Conservation (phyloP, 768 basidiomycete species). For the Trametes meyenii region DNA sequence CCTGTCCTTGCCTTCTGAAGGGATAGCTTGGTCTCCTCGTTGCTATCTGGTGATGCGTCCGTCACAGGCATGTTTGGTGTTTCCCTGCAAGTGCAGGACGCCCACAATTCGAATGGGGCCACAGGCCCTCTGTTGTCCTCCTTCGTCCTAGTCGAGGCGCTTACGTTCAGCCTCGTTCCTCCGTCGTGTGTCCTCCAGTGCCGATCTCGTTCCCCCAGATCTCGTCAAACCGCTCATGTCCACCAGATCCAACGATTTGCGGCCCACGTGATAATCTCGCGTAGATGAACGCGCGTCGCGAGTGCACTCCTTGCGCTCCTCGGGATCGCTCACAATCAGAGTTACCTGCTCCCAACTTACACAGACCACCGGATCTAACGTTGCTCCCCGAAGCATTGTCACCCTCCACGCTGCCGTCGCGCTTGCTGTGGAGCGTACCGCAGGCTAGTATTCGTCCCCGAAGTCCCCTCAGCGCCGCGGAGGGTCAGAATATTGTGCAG, state of each 20-base stretch:
- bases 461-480: not conserved
- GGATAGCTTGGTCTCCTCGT: not conserved
- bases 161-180: slow-evolving; percentile 10
- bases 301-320: slow-evolving; percentile 4
- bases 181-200: slow-evolving; percentile 4
- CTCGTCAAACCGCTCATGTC: slow-evolving; percentile 5
- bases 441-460: not conserved
- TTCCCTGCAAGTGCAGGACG: not conserved
- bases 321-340: slow-evolving; percentile 18
- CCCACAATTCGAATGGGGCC: slow-evolving; percentile 11
- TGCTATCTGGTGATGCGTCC: slow-evolving; percentile 10
- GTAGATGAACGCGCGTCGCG: slow-evolving; percentile 12
- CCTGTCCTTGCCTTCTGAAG: slow-evolving; percentile 5
- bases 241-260: slow-evolving; percentile 11
- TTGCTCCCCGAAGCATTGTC: not conserved
- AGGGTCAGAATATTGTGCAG: slow-evolving; percentile 7
- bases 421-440: not conserved
- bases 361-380: slow-evolving; percentile 11
- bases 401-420: slow-evolving; percentile 9
- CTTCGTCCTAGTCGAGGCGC: slow-evolving; percentile 8
- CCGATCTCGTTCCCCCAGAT: slow-evolving; percentile 15
- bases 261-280: slow-evolving; percentile 19
- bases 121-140: slow-evolving; percentile 1
- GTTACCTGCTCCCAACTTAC: not conserved
- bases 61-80: slow-evolving; percentile 6